phyloP scores from a whole-genome alignment of 2,329 filamentous ascomycete species.

The Clonostachys solani region DNA sequence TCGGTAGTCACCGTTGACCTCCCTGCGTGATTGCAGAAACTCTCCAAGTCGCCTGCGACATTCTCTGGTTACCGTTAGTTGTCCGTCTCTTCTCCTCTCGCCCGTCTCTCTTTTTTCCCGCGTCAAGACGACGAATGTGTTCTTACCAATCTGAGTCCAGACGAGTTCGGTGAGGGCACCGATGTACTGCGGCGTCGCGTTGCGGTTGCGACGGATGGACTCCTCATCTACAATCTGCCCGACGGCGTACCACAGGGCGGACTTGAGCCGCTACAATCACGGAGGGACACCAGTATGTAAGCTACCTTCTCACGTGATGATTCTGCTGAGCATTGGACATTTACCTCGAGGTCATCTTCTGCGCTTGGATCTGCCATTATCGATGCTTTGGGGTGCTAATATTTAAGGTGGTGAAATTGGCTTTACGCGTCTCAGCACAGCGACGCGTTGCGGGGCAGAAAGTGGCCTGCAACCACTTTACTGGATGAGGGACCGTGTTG shows the following conservation, averaged over 20 bases:
- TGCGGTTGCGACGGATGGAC: slow-evolving; percentile 56
- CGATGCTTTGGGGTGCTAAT: not conserved
- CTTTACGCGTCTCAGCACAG: not conserved
- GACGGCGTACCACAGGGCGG: slow-evolving; percentile 78
- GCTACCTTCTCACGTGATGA: too few relatives aligned
- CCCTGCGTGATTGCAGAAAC: slow-evolving; percentile 69
- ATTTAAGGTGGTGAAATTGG: not conserved
- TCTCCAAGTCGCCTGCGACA: slow-evolving; percentile 52
- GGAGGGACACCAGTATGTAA: slow-evolving; percentile 49
- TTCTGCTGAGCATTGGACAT: not conserved
- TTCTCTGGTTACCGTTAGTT: slow-evolving; percentile 34
- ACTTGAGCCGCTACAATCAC: slow-evolving; percentile 69
- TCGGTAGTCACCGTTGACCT: slow-evolving; percentile 76
- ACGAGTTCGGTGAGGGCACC: slow-evolving; percentile 82
- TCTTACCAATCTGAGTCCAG: slow-evolving; percentile 75
- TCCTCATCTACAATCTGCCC: slow-evolving; percentile 89
- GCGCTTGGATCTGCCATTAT: slow-evolving; percentile 24
- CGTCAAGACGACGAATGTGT: not conserved
- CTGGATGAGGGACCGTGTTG: too few relatives aligned
- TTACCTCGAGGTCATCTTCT: slow-evolving; percentile 30
- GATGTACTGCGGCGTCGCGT: slow-evolving; percentile 90
- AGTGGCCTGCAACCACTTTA: too few relatives aligned
- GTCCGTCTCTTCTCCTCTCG: not conserved
- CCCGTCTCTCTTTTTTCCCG: too few relatives aligned
- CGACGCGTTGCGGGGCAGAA: not conserved